phyloP scores from a whole-genome alignment of 176 grass and related monocot genomes.

The Musa troglodytarum region DNA sequence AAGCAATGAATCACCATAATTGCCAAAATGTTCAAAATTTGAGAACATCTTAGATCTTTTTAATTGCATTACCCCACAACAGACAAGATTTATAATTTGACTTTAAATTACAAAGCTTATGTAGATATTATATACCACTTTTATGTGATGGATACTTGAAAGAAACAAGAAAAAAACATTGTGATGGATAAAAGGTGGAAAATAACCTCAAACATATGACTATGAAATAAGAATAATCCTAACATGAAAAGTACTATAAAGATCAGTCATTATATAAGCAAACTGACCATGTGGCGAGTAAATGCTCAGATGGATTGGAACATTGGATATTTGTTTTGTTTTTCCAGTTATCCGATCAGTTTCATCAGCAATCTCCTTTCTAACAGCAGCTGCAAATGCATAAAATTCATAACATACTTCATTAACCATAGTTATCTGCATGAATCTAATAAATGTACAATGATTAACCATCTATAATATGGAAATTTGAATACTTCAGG shows the following conservation, averaged over 20 bases:
- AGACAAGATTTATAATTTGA: background rate
- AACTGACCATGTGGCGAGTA: constrained; percentile 88
- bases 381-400: constrained; percentile 75
- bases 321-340: constrained; percentile 95
- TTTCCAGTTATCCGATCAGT: constrained; percentile 98
- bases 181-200: background rate
- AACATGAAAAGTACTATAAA: background rate
- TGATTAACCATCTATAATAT: background rate
- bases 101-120: background rate
- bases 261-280: constrained; percentile 7
- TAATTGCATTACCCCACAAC: too few relatives aligned
- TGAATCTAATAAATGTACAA: background rate
- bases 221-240: background rate
- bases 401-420: background rate
- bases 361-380: constrained; percentile 91
- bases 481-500: background rate
- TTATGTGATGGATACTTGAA: background rate
- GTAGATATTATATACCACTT: background rate
- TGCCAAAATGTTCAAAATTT: too few relatives aligned
- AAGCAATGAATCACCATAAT: background rate
- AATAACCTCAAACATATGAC: background rate
- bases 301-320: constrained; percentile 97
- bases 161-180: background rate
- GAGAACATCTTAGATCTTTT: too few relatives aligned
- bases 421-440: constrained; percentile 11